phyloP scores from a whole-genome alignment of 495 filamentous ascomycete species.

The Penicillium argentinense region DNA sequence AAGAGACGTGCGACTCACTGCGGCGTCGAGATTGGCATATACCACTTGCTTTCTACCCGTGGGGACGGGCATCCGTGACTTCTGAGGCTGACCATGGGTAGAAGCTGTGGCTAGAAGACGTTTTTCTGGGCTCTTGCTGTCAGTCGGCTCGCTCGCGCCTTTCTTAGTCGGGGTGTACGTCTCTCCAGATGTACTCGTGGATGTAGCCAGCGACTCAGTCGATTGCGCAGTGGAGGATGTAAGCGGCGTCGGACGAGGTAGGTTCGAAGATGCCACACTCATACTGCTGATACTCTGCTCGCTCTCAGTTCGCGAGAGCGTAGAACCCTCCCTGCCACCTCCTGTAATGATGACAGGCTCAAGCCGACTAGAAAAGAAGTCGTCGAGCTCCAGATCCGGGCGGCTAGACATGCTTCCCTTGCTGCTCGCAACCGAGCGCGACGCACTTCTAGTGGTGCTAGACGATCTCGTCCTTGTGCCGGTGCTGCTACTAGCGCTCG shows the following conservation, averaged over 20 bases:
- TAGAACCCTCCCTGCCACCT: slow-evolving; percentile 51
- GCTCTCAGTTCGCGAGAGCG: slow-evolving; percentile 62
- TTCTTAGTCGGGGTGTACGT: slow-evolving; percentile 9
- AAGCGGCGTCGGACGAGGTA: slow-evolving; percentile 16
- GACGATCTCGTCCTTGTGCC: slow-evolving; percentile 51
- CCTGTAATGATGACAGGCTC: slow-evolving; percentile 87
- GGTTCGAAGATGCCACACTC: slow-evolving; percentile 48
- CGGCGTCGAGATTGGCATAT: slow-evolving; percentile 27
- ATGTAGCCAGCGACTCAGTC: slow-evolving; percentile 36
- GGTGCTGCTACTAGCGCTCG: slow-evolving; percentile 48
- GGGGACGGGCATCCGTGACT: slow-evolving; percentile 24
- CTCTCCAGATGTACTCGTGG: slow-evolving; percentile 21
- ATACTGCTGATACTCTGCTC: slow-evolving; percentile 57
- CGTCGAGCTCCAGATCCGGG: slow-evolving; percentile 58
- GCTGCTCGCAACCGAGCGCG: slow-evolving; percentile 47
- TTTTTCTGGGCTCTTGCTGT: slow-evolving; percentile 10
- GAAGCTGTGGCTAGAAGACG: background rate
- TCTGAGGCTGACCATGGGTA: background rate
- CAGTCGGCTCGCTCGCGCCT: background rate
- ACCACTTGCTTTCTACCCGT: slow-evolving; percentile 11
- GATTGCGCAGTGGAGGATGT: slow-evolving; percentile 29
- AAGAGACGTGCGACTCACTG: slow-evolving; percentile 25
- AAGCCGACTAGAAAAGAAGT: slow-evolving; percentile 74
- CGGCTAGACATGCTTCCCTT: slow-evolving; percentile 55
- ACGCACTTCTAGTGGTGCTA: slow-evolving; percentile 52